Conservation (phyloP, 179 eudicot genomes). For the Drosera spatulata region DNA sequence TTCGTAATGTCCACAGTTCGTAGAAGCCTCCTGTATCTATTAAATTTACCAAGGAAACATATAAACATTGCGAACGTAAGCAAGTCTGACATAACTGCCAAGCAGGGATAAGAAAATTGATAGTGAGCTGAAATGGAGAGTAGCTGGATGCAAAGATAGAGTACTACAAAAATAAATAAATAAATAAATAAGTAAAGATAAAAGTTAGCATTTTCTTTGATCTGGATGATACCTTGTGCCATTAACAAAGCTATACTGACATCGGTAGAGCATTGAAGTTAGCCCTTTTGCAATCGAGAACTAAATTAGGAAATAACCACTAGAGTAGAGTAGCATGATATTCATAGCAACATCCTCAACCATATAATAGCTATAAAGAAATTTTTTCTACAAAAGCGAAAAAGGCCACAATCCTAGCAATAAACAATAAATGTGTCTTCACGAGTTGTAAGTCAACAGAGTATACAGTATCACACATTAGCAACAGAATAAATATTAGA, state of each 20-base stretch:
- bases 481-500: background rate
- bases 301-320: conserved; percentile 14
- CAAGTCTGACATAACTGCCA: conserved; percentile 2
- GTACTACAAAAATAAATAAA: background rate
- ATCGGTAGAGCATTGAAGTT: conserved; percentile 34
- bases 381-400: too few relatives aligned
- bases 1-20: conserved; percentile 92
- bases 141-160: background rate
- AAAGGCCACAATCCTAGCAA: too few relatives aligned
- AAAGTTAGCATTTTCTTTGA: conserved; percentile 14
- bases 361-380: too few relatives aligned
- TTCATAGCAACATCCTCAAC: too few relatives aligned
- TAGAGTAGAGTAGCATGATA: too few relatives aligned
- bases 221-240: conserved; percentile 50
- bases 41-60: conserved; percentile 31
- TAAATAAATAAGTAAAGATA: conserved; percentile 2
- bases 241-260: conserved; percentile 40
- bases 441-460: too few relatives aligned
- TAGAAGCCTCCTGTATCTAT: conserved; percentile 89
- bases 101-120: conserved; percentile 1
- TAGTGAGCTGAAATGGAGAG: conserved; percentile 1
- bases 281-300: conserved; percentile 31
- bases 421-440: too few relatives aligned
- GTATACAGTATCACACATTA: background rate
- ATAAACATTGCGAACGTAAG: conserved; percentile 24